Evolutionary conservation across 2,329 filamentous ascomycete genomes (phyloP).

Genomic region (Aspergillus quadrilineatus): DNA sequence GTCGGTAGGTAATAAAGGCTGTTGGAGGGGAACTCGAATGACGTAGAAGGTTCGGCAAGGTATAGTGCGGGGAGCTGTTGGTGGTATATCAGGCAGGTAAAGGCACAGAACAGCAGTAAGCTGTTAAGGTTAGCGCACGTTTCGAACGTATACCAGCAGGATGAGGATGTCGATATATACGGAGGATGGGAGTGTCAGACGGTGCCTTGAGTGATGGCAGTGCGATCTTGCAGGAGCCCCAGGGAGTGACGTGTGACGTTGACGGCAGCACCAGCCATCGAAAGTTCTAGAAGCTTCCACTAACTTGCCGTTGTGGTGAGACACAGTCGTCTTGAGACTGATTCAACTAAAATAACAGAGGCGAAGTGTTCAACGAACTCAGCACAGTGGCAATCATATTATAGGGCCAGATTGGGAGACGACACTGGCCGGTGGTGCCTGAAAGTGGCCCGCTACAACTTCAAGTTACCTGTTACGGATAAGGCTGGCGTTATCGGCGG

Average conservation of each 20-base stretch:
- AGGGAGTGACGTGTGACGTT: constrained; percentile 35
- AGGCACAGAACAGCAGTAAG: not conserved
- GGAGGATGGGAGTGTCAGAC: not conserved
- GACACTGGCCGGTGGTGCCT: not conserved
- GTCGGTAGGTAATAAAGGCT: not conserved
- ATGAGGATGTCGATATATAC: not conserved
- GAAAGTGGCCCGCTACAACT: not conserved
- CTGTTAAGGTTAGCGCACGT: constrained; percentile 1
- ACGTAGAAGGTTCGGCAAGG: constrained; percentile 34
- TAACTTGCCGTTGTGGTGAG: not conserved
- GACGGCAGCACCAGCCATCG: constrained; percentile 22
- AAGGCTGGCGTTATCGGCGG: not conserved
- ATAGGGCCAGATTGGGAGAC: constrained; percentile 4
- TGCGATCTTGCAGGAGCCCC: constrained; percentile 11
- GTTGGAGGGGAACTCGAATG: constrained; percentile 29
- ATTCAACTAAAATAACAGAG: not conserved
- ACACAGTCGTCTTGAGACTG: not conserved
- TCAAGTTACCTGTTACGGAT: not conserved
- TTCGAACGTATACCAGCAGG: not conserved
- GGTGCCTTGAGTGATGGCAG: constrained; percentile 14
- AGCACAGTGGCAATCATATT: not conserved
- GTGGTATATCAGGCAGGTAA: not conserved
- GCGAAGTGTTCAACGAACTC: not conserved
- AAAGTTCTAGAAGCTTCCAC: constrained; percentile 42
- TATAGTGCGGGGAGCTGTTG: constrained; percentile 5